Base-by-base conservation (phyloP, 805 yeast species). In the Saccharomycopsis synnaedendra region DNA sequence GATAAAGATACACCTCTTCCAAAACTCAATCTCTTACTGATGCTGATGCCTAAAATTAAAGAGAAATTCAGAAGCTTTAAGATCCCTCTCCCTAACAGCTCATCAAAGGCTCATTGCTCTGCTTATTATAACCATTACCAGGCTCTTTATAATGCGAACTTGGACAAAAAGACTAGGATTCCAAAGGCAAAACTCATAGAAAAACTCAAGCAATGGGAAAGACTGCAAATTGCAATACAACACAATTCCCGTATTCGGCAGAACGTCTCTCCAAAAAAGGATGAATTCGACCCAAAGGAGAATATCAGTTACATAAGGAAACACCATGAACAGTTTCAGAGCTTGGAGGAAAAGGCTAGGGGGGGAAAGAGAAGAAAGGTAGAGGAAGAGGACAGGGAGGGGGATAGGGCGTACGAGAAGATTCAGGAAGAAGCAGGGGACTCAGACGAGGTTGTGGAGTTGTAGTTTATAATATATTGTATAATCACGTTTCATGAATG, bases 161-260 rank as follows among this genome's bases (percentile, higher is more conserved):
- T 49, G 27, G 54, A 51, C 19, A 19, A 19, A 19, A 19, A 19
- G 19, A 19, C 45, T 37, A 52, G 50, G 6, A 3, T 42, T 9
- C 11, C 44, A 11, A 40, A 43, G 41, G 19, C n/a, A 5, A 41
- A 48, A 32, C 33, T 51, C 3, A 5, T 37, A 3, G 32, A 32
- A 3, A 49, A 49, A 44, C 7, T 51, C 9, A 45, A 38, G 36
- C 36, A 42, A 28, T 51, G 54, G 54, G 54, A 51, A 31, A 11
- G 34, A n/a, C 36, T 45, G 29, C 48, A 49, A 37, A 41, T 27
- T 35, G 27, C 45, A 9, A 33, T 41, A n/a, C 34, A 43, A 32
- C 52, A 51, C 32, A 51, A 51, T 31, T 34, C 43, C 32, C 46
- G 32, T 11, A 32, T 46, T 9, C 34, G n/a, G 27, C 19, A 34